A percentile compares a stretch with the other conserved stretches of the same genome.
Conservation (phyloP, 208 protist species). For the Acanthamoeba triangularis region DNA sequence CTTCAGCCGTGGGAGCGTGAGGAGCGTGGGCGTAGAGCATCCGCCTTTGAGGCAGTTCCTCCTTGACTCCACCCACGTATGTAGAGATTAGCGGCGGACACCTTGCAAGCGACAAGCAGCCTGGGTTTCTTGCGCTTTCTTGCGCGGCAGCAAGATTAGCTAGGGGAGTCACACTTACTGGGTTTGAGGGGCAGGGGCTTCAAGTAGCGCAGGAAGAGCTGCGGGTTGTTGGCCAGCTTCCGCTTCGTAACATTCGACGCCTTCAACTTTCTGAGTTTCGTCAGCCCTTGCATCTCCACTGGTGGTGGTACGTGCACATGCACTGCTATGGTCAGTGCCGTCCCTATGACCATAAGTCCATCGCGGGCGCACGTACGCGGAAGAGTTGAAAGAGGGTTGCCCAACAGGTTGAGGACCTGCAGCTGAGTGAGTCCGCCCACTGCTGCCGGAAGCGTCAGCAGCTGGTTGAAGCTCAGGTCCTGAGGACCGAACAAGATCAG, state of each 20-base stretch:
- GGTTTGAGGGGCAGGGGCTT: not conserved
- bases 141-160: no score
- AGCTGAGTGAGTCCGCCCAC: constrained; percentile 23
- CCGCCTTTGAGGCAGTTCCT: not conserved
- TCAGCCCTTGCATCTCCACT: constrained; percentile 1
- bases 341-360: no score
- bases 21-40: constrained; percentile 5
- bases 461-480: constrained; percentile 39
- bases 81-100: no score
- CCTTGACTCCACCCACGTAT: not conserved
- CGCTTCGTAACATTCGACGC: not conserved
- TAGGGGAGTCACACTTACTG: not conserved
- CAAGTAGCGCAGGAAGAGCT: constrained; percentile 15
- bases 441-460: constrained; percentile 7
- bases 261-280: constrained; percentile 22
- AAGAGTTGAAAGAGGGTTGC: not conserved
- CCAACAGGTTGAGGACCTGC: not conserved
- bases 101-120: no score
- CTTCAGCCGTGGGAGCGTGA: not conserved
- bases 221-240: not conserved
- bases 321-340: no score
- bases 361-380: not conserved
- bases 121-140: no score
- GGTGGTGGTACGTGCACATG: not conserved
- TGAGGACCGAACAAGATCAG: not conserved